Percentiles rank a stretch among this genome's conserved stretches.
Conservation (phyloP, 2,329 filamentous ascomycete genomes). For the Fusarium kyushuense region DNA sequence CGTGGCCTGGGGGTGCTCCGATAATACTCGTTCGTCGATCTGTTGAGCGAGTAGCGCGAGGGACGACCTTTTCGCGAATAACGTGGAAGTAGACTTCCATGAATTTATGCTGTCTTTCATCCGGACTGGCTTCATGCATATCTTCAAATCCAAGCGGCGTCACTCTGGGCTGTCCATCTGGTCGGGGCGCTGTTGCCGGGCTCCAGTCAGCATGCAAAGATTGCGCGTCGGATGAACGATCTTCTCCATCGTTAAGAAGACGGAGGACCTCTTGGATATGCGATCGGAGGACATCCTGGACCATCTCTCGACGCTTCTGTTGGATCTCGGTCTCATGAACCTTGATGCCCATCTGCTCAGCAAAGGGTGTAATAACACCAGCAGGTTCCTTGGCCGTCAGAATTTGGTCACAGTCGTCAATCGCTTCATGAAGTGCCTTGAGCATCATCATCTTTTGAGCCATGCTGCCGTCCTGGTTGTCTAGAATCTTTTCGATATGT, state of each 20-base stretch:
- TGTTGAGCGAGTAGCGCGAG: slow-evolving; percentile 49
- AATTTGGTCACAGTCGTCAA: slow-evolving; percentile 59
- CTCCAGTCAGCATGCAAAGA: slow-evolving; percentile 40
- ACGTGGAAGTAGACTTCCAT: slow-evolving; percentile 65
- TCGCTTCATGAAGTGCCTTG: slow-evolving; percentile 55
- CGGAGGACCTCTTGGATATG: slow-evolving; percentile 63
- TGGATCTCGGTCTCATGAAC: slow-evolving; percentile 39
- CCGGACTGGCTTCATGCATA: slow-evolving; percentile 60
- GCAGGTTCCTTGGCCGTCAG: slow-evolving; percentile 52
- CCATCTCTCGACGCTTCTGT: slow-evolving; percentile 51
- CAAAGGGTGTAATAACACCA: slow-evolving; percentile 16
- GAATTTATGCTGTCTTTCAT: slow-evolving; percentile 63
- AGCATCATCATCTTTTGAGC: slow-evolving; percentile 53
- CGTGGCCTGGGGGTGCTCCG: slow-evolving; percentile 39
- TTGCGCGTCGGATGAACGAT: slow-evolving; percentile 45
- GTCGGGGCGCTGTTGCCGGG: slow-evolving; percentile 24
- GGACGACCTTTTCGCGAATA: slow-evolving; percentile 57
- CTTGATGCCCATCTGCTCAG: slow-evolving; percentile 9
- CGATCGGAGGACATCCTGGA: slow-evolving; percentile 61
- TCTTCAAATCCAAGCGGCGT: slow-evolving; percentile 55
- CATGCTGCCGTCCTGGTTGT: slow-evolving; percentile 37
- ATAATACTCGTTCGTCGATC: slow-evolving; percentile 45
- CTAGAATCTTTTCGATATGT: slow-evolving; percentile 46
- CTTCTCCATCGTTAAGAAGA: slow-evolving; percentile 58
- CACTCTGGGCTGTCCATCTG: slow-evolving; percentile 23